A percentile compares a stretch with the other conserved stretches of the same genome.
phyloP scores from a whole-genome alignment of 305 asterid genomes.

The Nicotiana rustica region DNA sequence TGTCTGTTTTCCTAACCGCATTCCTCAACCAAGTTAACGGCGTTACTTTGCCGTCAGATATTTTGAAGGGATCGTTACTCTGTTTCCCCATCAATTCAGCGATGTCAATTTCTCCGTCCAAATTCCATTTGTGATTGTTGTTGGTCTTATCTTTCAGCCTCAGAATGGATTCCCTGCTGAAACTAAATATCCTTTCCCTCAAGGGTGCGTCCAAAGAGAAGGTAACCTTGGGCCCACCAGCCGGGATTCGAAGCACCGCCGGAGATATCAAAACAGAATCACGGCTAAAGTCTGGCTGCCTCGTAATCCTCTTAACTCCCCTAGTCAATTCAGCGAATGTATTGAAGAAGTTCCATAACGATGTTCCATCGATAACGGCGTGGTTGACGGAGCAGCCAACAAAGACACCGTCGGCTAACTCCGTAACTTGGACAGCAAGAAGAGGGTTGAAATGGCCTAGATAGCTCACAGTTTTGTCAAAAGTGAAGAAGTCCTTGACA shows the following conservation, averaged over 20 bases:
- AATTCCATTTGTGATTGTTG: slow-evolving; percentile 34
- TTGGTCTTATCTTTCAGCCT: slow-evolving; percentile 44
- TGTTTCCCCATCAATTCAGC: slow-evolving; percentile 35
- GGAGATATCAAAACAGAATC: slow-evolving; percentile 45
- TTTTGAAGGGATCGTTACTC: slow-evolving; percentile 28
- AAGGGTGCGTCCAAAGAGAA: slow-evolving; percentile 46
- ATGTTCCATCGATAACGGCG: slow-evolving; percentile 52
- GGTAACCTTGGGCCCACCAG: slow-evolving; percentile 48
- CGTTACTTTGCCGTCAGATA: slow-evolving; percentile 31
- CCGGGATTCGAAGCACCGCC: slow-evolving; percentile 43
- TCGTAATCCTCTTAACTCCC: slow-evolving; percentile 39
- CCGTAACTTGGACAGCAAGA: slow-evolving; percentile 48
- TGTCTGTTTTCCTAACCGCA: not conserved
- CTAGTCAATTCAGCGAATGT: slow-evolving; percentile 45
- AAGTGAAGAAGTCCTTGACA: slow-evolving; percentile 46
- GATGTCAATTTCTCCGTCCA: slow-evolving; percentile 13
- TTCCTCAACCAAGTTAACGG: slow-evolving; percentile 25
- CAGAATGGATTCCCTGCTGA: slow-evolving; percentile 48
- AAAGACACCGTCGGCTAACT: slow-evolving; percentile 51
- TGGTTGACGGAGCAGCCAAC: slow-evolving; percentile 51
- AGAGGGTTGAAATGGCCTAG: slow-evolving; percentile 44
- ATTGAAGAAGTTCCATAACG: slow-evolving; percentile 54
- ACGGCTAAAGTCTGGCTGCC: slow-evolving; percentile 48
- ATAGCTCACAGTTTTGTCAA: slow-evolving; percentile 44
- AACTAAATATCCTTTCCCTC: slow-evolving; percentile 49